A percentile compares a stretch with the other conserved stretches of the same genome.
Evolutionary conservation across 768 basidiomycete species (phyloP).

Genomic region (Cyathus striatus): DNA sequence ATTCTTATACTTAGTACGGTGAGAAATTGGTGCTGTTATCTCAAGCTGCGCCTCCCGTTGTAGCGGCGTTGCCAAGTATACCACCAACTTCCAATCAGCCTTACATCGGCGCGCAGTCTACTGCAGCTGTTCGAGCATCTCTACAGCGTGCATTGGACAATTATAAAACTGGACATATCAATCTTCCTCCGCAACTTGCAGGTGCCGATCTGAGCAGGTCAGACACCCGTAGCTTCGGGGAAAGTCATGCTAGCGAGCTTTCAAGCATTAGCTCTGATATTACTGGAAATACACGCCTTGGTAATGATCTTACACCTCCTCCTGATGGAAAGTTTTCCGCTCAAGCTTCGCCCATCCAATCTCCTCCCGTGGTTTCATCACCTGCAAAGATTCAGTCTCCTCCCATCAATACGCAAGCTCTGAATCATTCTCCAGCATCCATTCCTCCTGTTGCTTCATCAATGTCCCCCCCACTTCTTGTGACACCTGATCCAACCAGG

Average conservation of each 20-base stretch:
- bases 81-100: constrained; percentile 54
- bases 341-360: constrained; percentile 10
- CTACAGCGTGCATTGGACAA: constrained; percentile 77
- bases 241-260: constrained; percentile 75
- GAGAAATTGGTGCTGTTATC: constrained; percentile 75
- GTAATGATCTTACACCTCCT: constrained; percentile 39
- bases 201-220: constrained; percentile 59
- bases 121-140: constrained; percentile 66
- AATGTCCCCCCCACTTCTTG: neutral
- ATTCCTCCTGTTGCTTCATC: constrained; percentile 18
- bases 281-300: constrained; percentile 20
- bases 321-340: no score
- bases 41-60: constrained; percentile 62
- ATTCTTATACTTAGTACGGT: constrained; percentile 48
- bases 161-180: constrained; percentile 64
- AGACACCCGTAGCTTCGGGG: constrained; percentile 80
- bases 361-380: constrained; percentile 10
- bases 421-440: constrained; percentile 35
- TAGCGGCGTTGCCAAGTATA: constrained; percentile 58
- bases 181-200: constrained; percentile 38
- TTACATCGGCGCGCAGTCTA: constrained; percentile 58
- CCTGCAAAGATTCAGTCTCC: constrained; percentile 16
- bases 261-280: constrained; percentile 41
- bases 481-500: constrained; percentile 5
- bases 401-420: constrained; percentile 23